A percentile compares a stretch with the other conserved stretches of the same genome.
Conservation (phyloP, 441 rosid genomes). For the Euphorbia celastroides region DNA sequence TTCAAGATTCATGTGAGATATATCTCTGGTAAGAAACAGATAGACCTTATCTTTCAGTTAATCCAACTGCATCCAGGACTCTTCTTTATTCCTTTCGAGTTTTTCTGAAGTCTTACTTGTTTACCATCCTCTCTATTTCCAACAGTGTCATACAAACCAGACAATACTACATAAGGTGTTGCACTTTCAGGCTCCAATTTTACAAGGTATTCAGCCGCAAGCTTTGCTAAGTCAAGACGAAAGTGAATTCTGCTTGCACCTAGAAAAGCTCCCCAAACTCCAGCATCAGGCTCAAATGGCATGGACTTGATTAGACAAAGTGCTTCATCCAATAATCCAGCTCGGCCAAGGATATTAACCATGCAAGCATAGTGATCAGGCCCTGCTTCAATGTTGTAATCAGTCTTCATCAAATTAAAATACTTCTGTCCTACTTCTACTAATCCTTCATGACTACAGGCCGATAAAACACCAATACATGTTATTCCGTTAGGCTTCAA, state of each 20-base stretch:
- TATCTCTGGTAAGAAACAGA: slow-evolving; percentile 47
- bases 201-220: slow-evolving; percentile 50
- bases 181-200: slow-evolving; percentile 61
- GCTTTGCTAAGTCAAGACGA: slow-evolving; percentile 55
- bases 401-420: slow-evolving; percentile 51
- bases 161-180: slow-evolving; percentile 61
- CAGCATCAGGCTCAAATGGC: slow-evolving; percentile 55
- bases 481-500: slow-evolving; percentile 55
- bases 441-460: slow-evolving; percentile 59
- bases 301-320: slow-evolving; percentile 39
- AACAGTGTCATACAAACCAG: slow-evolving; percentile 39
- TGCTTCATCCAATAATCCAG: slow-evolving; percentile 60
- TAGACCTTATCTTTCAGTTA: slow-evolving; percentile 33
- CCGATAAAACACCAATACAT: slow-evolving; percentile 61
- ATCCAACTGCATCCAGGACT: slow-evolving; percentile 79
- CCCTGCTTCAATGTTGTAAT: slow-evolving; percentile 43
- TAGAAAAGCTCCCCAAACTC: slow-evolving; percentile 82
- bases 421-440: slow-evolving; percentile 51
- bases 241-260: slow-evolving; percentile 49
- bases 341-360: slow-evolving; percentile 78
- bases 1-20: slow-evolving; percentile 31
- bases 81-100: slow-evolving; percentile 49
- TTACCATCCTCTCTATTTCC: slow-evolving; percentile 39
- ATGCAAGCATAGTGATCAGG: slow-evolving; percentile 69
- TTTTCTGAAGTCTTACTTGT: slow-evolving; percentile 35